A percentile compares a stretch with the other conserved stretches of the same genome.
These are phyloP conservation scores for Cercospora citrullina DNA, from an alignment of 2,329 filamentous ascomycete species.

Conservation along the genomic window DNA sequence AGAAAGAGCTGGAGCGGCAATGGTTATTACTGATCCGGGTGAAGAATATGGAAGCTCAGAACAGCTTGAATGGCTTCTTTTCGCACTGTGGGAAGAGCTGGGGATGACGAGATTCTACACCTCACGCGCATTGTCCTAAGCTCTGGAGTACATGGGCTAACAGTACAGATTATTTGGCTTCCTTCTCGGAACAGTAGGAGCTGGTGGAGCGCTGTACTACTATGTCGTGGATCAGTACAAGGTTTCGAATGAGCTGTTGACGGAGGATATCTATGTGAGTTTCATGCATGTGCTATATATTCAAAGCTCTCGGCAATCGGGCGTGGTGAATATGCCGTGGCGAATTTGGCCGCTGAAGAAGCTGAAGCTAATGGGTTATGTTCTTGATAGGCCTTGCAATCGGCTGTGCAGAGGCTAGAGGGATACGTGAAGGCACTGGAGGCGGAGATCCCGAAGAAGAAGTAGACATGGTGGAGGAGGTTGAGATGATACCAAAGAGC, in stretches of 20 bases:
- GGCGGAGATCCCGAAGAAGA: slow-evolving; percentile 71
- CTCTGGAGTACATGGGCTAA: neutral
- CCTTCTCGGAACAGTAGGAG: slow-evolving; percentile 76
- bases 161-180: slow-evolving; percentile 78
- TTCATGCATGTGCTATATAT: too few relatives aligned
- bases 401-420: slow-evolving; percentile 81
- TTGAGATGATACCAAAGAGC: neutral
- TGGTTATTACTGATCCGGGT: too few relatives aligned
- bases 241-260: slow-evolving; percentile 86
- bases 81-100: too few relatives aligned
- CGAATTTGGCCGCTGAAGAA: too few relatives aligned
- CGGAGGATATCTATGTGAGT: slow-evolving; percentile 91
- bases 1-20: neutral
- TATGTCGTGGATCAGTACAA: slow-evolving; percentile 94
- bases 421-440: slow-evolving; percentile 80
- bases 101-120: too few relatives aligned
- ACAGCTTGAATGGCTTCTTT: neutral
- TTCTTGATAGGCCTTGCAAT: slow-evolving; percentile 64
- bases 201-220: slow-evolving; percentile 81
- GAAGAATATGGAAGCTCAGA: neutral
- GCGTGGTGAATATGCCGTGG: too few relatives aligned
- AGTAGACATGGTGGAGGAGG: slow-evolving; percentile 44
- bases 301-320: too few relatives aligned
- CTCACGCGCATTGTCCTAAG: too few relatives aligned
- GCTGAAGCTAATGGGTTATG: too few relatives aligned